phyloP scores from a whole-genome alignment of 148 eudicot genomes.

The Pouteria glomerata region DNA sequence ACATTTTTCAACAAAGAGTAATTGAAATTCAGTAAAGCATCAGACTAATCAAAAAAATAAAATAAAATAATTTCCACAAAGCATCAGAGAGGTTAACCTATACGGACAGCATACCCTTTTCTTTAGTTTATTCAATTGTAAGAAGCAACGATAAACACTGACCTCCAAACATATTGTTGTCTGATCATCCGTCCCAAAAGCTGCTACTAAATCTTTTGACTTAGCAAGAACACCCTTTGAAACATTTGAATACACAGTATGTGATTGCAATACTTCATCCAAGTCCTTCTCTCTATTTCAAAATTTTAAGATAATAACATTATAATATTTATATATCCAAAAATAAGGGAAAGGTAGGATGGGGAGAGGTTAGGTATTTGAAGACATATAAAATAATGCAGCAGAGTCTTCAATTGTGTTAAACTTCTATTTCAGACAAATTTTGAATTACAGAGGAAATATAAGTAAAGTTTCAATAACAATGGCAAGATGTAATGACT shows the following conservation, averaged over 20 bases:
- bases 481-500: too few species aligned
- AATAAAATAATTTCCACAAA: not conserved
- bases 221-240: constrained; percentile 90
- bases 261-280: constrained; percentile 98
- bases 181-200: constrained; percentile 88
- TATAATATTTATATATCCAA: not conserved
- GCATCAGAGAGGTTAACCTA: not conserved
- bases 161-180: constrained; percentile 90
- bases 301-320: not conserved
- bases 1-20: not conserved
- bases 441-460: too few species aligned
- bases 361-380: not conserved
- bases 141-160: not conserved
- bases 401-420: not conserved
- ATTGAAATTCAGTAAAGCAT: too few species aligned
- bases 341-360: not conserved
- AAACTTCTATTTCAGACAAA: not conserved
- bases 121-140: not conserved
- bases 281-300: constrained; percentile 77
- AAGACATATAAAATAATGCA: not conserved
- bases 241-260: constrained; percentile 87
- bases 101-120: not conserved
- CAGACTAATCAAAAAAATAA: too few species aligned
- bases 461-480: too few species aligned
- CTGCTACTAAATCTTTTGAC: constrained; percentile 70